These are phyloP conservation scores for Trametes elegans DNA, from an alignment of 768 basidiomycete species.

Conservation along the genomic window DNA sequence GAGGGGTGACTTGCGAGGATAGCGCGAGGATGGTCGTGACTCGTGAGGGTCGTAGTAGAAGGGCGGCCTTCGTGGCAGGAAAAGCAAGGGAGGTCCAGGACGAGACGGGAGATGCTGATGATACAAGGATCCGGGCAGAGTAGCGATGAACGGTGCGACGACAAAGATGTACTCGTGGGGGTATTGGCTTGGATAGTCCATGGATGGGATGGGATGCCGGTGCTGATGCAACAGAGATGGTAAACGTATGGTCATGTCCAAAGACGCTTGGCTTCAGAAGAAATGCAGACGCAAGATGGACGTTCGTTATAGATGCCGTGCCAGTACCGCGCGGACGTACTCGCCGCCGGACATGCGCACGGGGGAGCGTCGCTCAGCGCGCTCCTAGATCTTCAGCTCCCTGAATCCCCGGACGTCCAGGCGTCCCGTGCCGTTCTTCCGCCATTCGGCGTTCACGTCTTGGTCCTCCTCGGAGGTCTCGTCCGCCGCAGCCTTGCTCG, in stretches of 20 bases:
- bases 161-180: slow-evolving; percentile 12
- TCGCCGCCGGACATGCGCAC: not conserved
- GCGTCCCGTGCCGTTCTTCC: slow-evolving; percentile 65
- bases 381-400: slow-evolving; percentile 63
- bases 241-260: slow-evolving; percentile 8
- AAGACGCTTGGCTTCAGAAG: slow-evolving; percentile 11
- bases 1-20: no score
- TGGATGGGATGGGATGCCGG: not conserved
- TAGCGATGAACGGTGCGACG: slow-evolving; percentile 20
- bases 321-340: not conserved
- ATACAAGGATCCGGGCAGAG: slow-evolving; percentile 15
- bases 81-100: slow-evolving; percentile 4
- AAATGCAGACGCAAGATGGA: slow-evolving; percentile 3
- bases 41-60: slow-evolving; percentile 14
- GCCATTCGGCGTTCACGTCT: slow-evolving; percentile 52
- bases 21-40: not conserved
- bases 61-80: not conserved
- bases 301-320: not conserved
- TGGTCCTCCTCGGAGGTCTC: slow-evolving; percentile 28
- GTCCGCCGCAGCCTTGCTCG: slow-evolving; percentile 25
- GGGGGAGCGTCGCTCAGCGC: slow-evolving; percentile 10
- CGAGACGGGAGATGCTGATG: slow-evolving; percentile 15
- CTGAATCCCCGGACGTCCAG: slow-evolving; percentile 77
- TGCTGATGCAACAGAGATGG: slow-evolving; percentile 6
- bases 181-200: slow-evolving; percentile 6